Evolutionary conservation across 1,139 yeast species (phyloP), one percentile per base, ranked within the genome.

Genomic region (Suhomyces bokatorum): DNA sequence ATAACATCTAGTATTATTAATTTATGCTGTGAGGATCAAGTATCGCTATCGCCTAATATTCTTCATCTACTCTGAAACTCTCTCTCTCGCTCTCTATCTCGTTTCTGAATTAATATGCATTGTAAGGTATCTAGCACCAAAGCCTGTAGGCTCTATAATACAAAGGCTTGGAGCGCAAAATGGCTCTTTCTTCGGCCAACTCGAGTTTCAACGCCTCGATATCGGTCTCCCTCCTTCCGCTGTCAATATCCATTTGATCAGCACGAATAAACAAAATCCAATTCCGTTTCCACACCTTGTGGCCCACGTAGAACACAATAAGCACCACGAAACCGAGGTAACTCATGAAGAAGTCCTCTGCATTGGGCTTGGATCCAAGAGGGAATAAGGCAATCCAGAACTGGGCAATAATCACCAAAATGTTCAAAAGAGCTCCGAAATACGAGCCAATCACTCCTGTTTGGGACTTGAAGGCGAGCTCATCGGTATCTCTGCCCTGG

Each of bases 221-320:
- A 59, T 84, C 89, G 45, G 80, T 64, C 52, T 79, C 84, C 62
- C 83, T 78, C 78, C 89, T 81, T 57, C 88, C 89, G 14, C 85
- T 73, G 54, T 82, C 87, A 48, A 85, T 65, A 60, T 85, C 89
- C 55, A 85, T 77, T 43, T 81, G 80, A 37, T 64, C 59, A 29
- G 80, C 73, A 46, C 74, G 68, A 52, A 77, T 69, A 54, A 64
- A 70, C 12, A 78, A 47, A 13, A 53, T 56, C 57, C 57, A 70
- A 57, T 70, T 69, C 9, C 53, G 59, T 53, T 62, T 68, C 75
- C 75, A 71, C 26, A 72, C 48, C 56, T 73, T 73, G 58, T 72
- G 76, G 17, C 72, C 74, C 12, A 70, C 6, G 52, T 67, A 72
- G 47, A 64, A 69, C 4, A 59, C 53, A n/a, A 73, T 42, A 43